A percentile compares a stretch with the other conserved stretches of the same genome.
These are phyloP conservation scores for Eucalyptus virginea DNA, from an alignment of 345 rosid genomes.

Conservation along the genomic window DNA sequence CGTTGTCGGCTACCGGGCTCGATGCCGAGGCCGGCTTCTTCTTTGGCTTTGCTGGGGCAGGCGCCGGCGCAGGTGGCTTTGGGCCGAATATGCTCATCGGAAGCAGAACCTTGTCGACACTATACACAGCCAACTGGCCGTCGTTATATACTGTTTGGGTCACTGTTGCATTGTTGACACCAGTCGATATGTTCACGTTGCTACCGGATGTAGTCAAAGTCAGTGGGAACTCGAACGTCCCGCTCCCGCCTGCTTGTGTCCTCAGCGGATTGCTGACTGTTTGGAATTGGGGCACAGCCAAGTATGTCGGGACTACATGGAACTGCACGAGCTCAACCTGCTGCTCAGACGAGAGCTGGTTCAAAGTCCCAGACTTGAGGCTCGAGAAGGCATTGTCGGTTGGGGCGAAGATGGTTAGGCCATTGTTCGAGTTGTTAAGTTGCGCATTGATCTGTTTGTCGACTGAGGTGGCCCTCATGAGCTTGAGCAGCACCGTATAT, in stretches of 20 bases:
- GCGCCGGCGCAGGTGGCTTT: slow-evolving; percentile 37
- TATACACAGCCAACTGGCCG: slow-evolving; percentile 23
- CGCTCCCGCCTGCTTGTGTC: slow-evolving; percentile 25
- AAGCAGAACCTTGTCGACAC: slow-evolving; percentile 34
- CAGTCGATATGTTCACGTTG: slow-evolving; percentile 28
- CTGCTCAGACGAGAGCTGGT: slow-evolving; percentile 11
- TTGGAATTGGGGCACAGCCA: slow-evolving; percentile 23
- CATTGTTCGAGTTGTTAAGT: slow-evolving; percentile 25
- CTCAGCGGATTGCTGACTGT: slow-evolving; percentile 29
- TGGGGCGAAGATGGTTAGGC: slow-evolving; percentile 21
- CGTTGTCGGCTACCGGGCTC: background rate
- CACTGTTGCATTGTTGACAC: slow-evolving; percentile 26
- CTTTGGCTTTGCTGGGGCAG: slow-evolving; percentile 17
- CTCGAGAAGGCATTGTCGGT: slow-evolving; percentile 14
- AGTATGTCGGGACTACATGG: slow-evolving; percentile 15
- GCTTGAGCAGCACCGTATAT: slow-evolving; percentile 15
- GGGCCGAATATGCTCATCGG: slow-evolving; percentile 27
- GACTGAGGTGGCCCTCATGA: slow-evolving; percentile 10
- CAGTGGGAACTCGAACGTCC: slow-evolving; percentile 9
- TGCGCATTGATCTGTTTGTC: slow-evolving; percentile 11
- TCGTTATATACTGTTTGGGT: slow-evolving; percentile 18
- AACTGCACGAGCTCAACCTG: slow-evolving; percentile 22
- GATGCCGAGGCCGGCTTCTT: slow-evolving; percentile 6
- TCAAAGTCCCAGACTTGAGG: slow-evolving; percentile 27
- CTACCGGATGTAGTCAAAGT: slow-evolving; percentile 15